Evolutionary conservation across 2,329 filamentous ascomycete species (phyloP).

Genomic region (Fusarium irregulare): DNA sequence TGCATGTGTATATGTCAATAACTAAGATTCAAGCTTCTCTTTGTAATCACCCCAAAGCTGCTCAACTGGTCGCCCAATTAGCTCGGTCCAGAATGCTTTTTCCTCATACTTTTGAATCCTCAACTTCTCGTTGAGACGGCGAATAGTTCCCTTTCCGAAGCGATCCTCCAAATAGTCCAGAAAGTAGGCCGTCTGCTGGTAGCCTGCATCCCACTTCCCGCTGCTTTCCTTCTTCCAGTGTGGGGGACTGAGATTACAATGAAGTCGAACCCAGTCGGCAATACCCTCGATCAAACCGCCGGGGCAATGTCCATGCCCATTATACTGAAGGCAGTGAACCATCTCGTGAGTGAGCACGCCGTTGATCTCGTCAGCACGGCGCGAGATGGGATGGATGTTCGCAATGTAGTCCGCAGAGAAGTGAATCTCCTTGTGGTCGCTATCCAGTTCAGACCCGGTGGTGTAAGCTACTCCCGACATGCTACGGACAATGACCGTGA

Average conservation of each 20-base stretch:
- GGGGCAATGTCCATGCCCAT: conserved; percentile 69
- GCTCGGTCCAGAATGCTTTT: conserved; percentile 72
- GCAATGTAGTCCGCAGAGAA: conserved; percentile 82
- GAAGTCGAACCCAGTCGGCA: conserved; percentile 90
- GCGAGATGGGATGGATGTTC: conserved; percentile 55
- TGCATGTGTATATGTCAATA: conserved; percentile 1
- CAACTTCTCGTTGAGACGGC: conserved; percentile 75
- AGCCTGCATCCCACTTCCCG: conserved; percentile 86
- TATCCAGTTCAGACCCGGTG: conserved; percentile 79
- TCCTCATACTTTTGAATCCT: conserved; percentile 72
- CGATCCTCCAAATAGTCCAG: conserved; percentile 82
- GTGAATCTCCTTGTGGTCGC: conserved; percentile 93
- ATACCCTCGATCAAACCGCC: conserved; percentile 90
- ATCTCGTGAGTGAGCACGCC: conserved; percentile 93
- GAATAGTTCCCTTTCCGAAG: conserved; percentile 69
- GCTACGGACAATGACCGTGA: conserved; percentile 82
- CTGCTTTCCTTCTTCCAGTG: conserved; percentile 77
- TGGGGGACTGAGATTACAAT: conserved; percentile 76
- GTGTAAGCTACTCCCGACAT: conserved; percentile 93
- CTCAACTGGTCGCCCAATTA: conserved; percentile 74
- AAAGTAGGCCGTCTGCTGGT: conserved; percentile 92
- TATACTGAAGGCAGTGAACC: conserved; percentile 93
- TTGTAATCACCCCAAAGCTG: conserved; percentile 82
- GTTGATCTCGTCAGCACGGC: conserved; percentile 71
- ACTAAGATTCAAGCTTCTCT: conserved; percentile 42